Evolutionary conservation across 257 asterid species (phyloP), one percentile per base, ranked within the genome.

Genomic region (Linderniella brevidens): DNA sequence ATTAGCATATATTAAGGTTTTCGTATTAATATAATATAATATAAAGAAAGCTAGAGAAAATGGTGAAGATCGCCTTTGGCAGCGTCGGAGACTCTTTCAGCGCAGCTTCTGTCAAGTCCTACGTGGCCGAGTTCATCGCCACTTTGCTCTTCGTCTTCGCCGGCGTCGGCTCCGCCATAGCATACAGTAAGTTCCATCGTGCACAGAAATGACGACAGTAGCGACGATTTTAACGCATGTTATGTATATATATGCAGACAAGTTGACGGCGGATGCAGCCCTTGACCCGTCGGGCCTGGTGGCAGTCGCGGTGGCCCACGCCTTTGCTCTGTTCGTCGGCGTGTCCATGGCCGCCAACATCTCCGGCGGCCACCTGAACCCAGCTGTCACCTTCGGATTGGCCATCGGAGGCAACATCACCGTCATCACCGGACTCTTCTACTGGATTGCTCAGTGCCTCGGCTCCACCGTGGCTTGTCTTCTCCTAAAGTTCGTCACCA

Each of bases 121-220:
- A 86, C 61, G 19, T 79, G 35, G 94, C 97, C 13, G 97, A 86
- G 67, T 82, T 86, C 86, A 86, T 82, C 82, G 82, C 97, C 72
- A 86, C 97, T 48, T 50, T 79, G 76, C 85, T 86, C 56, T 86
- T 86, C 64, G 80, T 86, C 67, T 86, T 86, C 60, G 97, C 97
- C 56, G 94, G 94, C 48, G 94, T 82, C 58, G 97, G 97, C 48
- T 86, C 97, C 38, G 94, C 97, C 86, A 77, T 87, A 17, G 95
- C 95, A 17, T 87, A 48, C 87, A 77, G 97, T 79, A 69, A 25
- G 32, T 6, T 25, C 32, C 32, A 25, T 25, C 32, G 6, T 25
- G 32, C 32, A 25, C n/a, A 25, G 32, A 25, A 25, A 25, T 25
- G 32, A 25, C 32, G 32, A 25, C 6, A 25, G 6, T 25, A 25